These are phyloP conservation scores for Pogostemon cablin DNA, from an alignment of 257 asterid species.

Conservation along the genomic window DNA sequence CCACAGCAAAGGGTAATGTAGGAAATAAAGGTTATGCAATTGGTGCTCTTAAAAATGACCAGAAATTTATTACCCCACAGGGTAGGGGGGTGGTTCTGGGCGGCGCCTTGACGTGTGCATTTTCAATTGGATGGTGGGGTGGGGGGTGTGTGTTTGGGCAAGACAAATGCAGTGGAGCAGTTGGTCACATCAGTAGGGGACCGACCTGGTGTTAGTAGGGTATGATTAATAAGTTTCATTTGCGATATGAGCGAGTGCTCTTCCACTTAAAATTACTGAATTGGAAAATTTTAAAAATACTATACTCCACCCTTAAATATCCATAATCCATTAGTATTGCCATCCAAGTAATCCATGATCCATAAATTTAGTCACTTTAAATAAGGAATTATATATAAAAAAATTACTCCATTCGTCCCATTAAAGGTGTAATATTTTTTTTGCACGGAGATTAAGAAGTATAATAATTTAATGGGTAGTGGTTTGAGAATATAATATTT, in stretches of 20 bases:
- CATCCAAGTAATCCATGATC: too few species aligned
- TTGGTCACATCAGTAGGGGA: constrained; percentile 62
- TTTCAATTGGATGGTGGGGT: constrained; percentile 1
- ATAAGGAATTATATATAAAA: too few species aligned
- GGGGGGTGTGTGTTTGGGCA: constrained; percentile 2
- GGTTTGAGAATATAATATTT: too few species aligned
- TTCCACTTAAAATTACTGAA: too few species aligned
- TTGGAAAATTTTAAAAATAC: too few species aligned
- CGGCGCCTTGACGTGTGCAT: constrained; percentile 16
- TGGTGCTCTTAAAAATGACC: constrained; percentile 16
- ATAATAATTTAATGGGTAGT: too few species aligned
- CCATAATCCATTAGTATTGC: too few species aligned
- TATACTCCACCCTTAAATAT: too few species aligned
- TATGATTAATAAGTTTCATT: not conserved
- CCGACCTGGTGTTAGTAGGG: constrained; percentile 40
- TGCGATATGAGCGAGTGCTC: not conserved
- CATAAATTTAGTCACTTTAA: too few species aligned
- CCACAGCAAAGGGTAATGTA: constrained; percentile 11
- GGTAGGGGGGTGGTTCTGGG: not conserved
- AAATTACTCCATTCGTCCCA: too few species aligned
- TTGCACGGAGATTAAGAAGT: too few species aligned
- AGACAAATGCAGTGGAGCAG: constrained; percentile 54
- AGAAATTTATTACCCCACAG: constrained; percentile 10
- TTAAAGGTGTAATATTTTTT: too few species aligned
- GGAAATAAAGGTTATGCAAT: constrained; percentile 18